Conservation (phyloP, 768 basidiomycete species). For the Trametes maxima region DNA sequence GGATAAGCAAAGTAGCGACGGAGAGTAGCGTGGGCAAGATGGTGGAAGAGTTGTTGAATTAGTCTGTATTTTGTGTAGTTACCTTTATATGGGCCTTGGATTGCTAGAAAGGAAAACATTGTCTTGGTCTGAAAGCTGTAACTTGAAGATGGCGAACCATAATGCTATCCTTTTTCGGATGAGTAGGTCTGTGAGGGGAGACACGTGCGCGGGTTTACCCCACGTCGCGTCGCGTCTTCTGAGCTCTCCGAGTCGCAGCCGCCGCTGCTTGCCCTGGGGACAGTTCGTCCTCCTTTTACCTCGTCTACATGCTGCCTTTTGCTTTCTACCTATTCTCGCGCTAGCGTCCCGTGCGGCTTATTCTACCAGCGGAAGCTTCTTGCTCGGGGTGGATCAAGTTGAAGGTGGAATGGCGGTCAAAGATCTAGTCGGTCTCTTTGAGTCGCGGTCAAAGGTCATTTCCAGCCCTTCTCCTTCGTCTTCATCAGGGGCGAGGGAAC, state of each 20-base stretch:
- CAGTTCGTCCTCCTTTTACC: background rate
- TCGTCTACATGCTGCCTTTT: background rate
- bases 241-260: background rate
- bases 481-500: background rate
- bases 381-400: no score
- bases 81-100: background rate
- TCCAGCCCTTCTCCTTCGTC: background rate
- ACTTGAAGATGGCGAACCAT: background rate
- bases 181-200: constrained; percentile 2
- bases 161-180: background rate
- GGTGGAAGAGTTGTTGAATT: constrained; percentile 19
- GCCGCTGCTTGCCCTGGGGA: no score
- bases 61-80: background rate
- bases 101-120: background rate
- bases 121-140: background rate
- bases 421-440: constrained; percentile 33
- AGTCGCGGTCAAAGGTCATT: constrained; percentile 19
- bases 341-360: background rate
- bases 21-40: constrained; percentile 25
- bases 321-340: no score
- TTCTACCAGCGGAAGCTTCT: background rate
- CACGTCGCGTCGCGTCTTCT: constrained; percentile 14
- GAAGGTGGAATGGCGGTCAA: constrained; percentile 37
- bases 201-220: constrained; percentile 11
- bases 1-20: constrained; percentile 4